Base-by-base conservation (phyloP, 805 yeast species). In the Yamadazyma sp. region DNA sequence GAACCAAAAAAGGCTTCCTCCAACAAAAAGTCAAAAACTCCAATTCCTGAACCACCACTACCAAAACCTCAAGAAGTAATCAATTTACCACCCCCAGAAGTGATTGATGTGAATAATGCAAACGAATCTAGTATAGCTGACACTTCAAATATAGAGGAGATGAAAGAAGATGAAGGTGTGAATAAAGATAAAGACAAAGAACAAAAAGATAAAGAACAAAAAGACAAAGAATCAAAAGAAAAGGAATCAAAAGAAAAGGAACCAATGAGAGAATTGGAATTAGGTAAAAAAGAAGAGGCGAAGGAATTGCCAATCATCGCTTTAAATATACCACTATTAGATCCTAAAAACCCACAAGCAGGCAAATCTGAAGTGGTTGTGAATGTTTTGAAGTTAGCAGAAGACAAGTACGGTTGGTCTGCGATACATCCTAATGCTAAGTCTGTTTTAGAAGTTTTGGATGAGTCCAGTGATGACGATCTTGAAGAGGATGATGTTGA, bases 371-470 rank as follows among this genome's bases (percentile, higher is more conserved):
- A 80, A 47, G 78, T 78, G 1, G 78, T 83, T 3, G 70, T 85
- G 44, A 86, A 86, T 45, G 85, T 86, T 20, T 57, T 82, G 54
- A 76, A 78, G 46, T 59, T 83, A 35, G 84, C 91, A 4, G 95
- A 86, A 51, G 87, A 83, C 32, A 84, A 84, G 57, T 86, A 86
- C 56, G 96, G 95, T 3, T 86, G 82, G 75, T 76, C 76, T 22
- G 73, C 65, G 2, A 64, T 83, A 36, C 86, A 81, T 48, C 89
- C 89, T 0, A 75, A 75, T 40, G 77, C 83, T 4, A 68, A 76
- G 35, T 73, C 75, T 18, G 77, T 80, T 1, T 61, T 75, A 23
- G 79, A 76, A 38, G 63, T 70, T 19, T 54, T 75, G 62, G 74
- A 54, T 33, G 63, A 56, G 26, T 43, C 53, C 42, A 51, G 55